Base-by-base conservation (phyloP, 257 asterid species). In the Solanum ossicruentum region DNA sequence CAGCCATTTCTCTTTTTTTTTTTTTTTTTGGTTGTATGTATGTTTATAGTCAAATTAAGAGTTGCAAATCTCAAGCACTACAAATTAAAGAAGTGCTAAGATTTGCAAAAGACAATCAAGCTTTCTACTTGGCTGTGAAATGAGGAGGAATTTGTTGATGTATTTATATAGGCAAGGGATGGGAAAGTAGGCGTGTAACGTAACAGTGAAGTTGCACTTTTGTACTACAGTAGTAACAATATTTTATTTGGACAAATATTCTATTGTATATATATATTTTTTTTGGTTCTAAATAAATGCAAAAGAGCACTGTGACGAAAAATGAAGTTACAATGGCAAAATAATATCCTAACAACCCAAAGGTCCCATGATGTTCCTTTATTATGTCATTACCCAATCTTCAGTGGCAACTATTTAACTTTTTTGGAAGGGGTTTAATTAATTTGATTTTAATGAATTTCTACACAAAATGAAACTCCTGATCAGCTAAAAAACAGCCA, bases 351-450 rank as follows among this genome's bases (percentile, higher is more conserved):
- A 72, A 66, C 13, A 58, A 26, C 73, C 36, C 13, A 12, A 45
- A 36, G 84, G 69, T 18, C 78, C 85, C 60, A 69, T 21, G 66
- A 2, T 32, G 49, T 18, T 39, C 20, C 45, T 84, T 84, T 84
- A 10, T 84, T 84, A 87, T 80, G 87, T 87, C 85, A 79, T 52
- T 47, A 80, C 80, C 87, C 85, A 67, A 83, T 65, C 83, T 79
- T 81, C 55, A 70, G 28, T 54, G 75, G 75, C 21, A 69, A 36
- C 56, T 63, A 18, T 69, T 58, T 20, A 51, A 77, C 26, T 23
- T 60, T 20, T 70, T 69, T 20, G 84, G 61, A 51, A 12, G 55
- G 85, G 65, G 83, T 81, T 81, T 56, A 43, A 73, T 8, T 86
- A 9, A 58, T 57, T 20, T 9, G 20, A 9, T 57, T 58, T 69